Percentiles rank a stretch among this genome's conserved stretches.
phyloP scores from a whole-genome alignment of 148 eudicot species.

The Agrostemma githago region DNA sequence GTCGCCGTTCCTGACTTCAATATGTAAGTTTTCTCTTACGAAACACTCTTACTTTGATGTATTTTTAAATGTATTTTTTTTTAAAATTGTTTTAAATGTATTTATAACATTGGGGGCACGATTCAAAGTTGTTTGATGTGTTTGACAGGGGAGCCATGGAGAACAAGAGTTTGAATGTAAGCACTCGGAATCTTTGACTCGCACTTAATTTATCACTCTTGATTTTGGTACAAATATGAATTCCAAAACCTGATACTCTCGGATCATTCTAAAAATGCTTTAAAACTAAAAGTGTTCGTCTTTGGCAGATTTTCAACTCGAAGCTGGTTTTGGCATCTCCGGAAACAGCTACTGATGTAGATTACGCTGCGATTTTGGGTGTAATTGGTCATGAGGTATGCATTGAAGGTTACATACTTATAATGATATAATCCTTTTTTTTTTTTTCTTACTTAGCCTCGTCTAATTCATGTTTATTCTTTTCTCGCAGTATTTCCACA shows the following conservation, averaged over 20 bases:
- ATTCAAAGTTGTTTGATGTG: conserved; percentile 17
- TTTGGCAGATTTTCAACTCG: conserved; percentile 82
- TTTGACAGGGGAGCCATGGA: conserved; percentile 99
- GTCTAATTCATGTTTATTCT: conserved; percentile 23
- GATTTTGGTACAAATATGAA: neutral
- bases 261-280: too few relatives aligned
- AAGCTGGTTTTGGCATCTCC: conserved; percentile 99
- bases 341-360: conserved; percentile 91
- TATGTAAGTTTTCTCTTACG: conserved; percentile 49
- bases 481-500: conserved; percentile 87
- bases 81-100: neutral
- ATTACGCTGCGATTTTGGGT: conserved; percentile 96
- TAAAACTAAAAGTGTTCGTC: neutral
- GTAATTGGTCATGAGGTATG: conserved; percentile 98
- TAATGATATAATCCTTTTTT: too few relatives aligned
- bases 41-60: neutral
- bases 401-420: neutral
- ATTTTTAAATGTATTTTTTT: neutral
- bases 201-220: conserved; percentile 20
- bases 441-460: neutral
- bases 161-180: conserved; percentile 94
- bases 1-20: conserved; percentile 99
- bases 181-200: conserved; percentile 22
- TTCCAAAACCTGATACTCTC: neutral
- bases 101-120: neutral